Evolutionary conservation across 306 rosid species (phyloP).

Genomic region (Corylus heterophylla): DNA sequence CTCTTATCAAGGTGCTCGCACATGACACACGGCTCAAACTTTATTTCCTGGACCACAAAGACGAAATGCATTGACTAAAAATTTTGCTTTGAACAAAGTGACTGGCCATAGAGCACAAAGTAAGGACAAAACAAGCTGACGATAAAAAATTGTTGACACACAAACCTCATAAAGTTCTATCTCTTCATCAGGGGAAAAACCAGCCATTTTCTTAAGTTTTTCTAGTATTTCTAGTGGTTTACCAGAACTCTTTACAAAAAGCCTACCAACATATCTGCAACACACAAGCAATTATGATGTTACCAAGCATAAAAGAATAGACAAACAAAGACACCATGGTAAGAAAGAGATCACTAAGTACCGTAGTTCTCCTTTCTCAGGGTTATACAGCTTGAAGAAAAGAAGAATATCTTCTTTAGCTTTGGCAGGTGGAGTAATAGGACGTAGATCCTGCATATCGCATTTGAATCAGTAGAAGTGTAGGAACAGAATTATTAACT

Average conservation of each 20-base stretch:
- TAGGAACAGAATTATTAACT: neutral
- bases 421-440: slow-evolving; percentile 69
- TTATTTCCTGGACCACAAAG: slow-evolving; percentile 66
- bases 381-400: slow-evolving; percentile 86
- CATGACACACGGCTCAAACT: slow-evolving; percentile 80
- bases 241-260: slow-evolving; percentile 58
- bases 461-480: slow-evolving; percentile 2
- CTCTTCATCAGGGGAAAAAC: slow-evolving; percentile 70
- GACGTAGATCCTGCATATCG: slow-evolving; percentile 57
- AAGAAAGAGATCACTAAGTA: slow-evolving; percentile 32
- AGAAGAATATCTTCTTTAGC: slow-evolving; percentile 75
- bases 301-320: slow-evolving; percentile 1
- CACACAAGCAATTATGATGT: slow-evolving; percentile 2
- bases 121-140: neutral
- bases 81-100: neutral
- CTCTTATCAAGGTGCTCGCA: slow-evolving; percentile 73
- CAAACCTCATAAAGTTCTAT: slow-evolving; percentile 84
- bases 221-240: slow-evolving; percentile 72
- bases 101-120: neutral
- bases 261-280: slow-evolving; percentile 77
- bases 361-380: slow-evolving; percentile 72
- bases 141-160: neutral
- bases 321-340: neutral
- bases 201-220: slow-evolving; percentile 78
- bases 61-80: slow-evolving; percentile 1